Base-by-base conservation (phyloP, 805 yeast species). In the Candida khao-thaluensis region DNA sequence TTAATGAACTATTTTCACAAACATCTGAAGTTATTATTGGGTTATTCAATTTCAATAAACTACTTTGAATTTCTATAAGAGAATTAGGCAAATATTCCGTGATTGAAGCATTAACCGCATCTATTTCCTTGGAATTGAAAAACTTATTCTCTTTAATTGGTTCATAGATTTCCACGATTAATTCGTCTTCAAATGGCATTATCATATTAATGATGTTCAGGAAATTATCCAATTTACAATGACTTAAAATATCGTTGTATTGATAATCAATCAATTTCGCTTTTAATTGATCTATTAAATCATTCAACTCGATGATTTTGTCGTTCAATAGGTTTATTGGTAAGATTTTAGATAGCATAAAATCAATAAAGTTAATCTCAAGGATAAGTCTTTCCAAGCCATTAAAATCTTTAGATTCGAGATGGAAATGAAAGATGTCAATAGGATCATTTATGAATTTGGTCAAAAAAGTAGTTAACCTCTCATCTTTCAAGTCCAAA, bases 131-230 rank as follows among this genome's bases (percentile, higher is more conserved):
- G 17, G 62, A 49, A 17, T 67, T 66, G 58, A 79, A 79, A 9
- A 78, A 51, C 47, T 76, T 74, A 54, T 82, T 82, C 47, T 83
- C 89, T 2, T 62, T 59, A 12, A 82, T 71, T 1, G 90, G 83
- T 41, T 77, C 66, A 56, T 85, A 85, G 53, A 83, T 70, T 16
- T 77, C 72, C 21, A 76, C 77, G 38, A 83, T 81, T 44, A 76
- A 76, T 4, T 38, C 42, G 7, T 38, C 37, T 18, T 79, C 78
- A 14, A 82, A 58, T 10, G 85, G 82, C 57, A 77, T 80, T n/a
- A 85, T 81, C 83, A 84, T 79, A 51, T 81, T 81, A 42, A 82
- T 66, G 35, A 84, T 58, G 52, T 82, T 84, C 54, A 71, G 77
- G 48, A 75, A 78, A 40, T 82, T 76, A n/a, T 64, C 66, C 22